A percentile compares a stretch with the other conserved stretches of the same genome.
Evolutionary conservation across 2,329 filamentous ascomycete species (phyloP).

Genomic region (Lasiodiplodia citricola): DNA sequence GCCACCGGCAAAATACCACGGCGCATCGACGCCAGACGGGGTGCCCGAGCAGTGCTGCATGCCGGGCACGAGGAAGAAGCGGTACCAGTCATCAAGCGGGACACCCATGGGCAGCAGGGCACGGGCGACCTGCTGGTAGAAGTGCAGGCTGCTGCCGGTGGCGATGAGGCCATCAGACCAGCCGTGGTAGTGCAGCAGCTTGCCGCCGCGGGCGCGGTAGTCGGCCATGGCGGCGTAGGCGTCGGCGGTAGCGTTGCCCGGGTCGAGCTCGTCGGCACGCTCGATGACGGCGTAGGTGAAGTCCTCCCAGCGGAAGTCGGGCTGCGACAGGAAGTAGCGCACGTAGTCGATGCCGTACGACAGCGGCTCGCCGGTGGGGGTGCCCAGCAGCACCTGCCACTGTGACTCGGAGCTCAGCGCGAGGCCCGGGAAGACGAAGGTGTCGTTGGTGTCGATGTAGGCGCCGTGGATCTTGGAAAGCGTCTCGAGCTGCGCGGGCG

Average conservation of each 20-base stretch:
- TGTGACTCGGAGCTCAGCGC: constrained; percentile 46
- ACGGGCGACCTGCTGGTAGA: constrained; percentile 53
- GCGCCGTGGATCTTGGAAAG: constrained; percentile 34
- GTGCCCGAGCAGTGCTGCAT: constrained; percentile 52
- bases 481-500: constrained; percentile 11
- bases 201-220: constrained; percentile 51
- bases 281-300: constrained; percentile 48
- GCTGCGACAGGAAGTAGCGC: constrained; percentile 49
- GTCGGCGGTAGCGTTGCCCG: constrained; percentile 57
- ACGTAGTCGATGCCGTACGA: constrained; percentile 46
- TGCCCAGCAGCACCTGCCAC: constrained; percentile 31
- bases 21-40: constrained; percentile 42
- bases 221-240: constrained; percentile 52
- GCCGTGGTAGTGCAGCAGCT: constrained; percentile 51
- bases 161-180: constrained; percentile 55
- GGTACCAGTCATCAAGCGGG: constrained; percentile 48
- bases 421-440: constrained; percentile 49
- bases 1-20: constrained; percentile 53
- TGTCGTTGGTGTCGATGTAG: constrained; percentile 48
- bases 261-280: constrained; percentile 48
- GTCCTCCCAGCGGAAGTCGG: constrained; percentile 45
- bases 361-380: constrained; percentile 39
- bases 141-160: constrained; percentile 58
- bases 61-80: constrained; percentile 52
- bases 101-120: constrained; percentile 42